Conservation (phyloP, 306 rosid species). For the Vigna trinervia region DNA sequence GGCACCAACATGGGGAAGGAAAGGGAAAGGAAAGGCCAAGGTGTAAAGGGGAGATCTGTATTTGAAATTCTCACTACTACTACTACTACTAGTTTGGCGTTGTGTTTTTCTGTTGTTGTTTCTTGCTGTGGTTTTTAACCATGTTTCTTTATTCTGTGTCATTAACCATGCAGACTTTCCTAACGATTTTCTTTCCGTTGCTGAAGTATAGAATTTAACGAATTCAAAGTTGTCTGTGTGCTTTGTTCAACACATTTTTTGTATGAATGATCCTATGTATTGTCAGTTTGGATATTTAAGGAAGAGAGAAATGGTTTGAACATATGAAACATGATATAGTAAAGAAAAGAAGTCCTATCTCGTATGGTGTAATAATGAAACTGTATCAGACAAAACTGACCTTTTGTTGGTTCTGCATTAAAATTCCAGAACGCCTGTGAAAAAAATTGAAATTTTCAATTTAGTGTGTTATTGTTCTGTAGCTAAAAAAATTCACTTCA, state of each 20-base stretch:
- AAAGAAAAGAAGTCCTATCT: too few relatives aligned
- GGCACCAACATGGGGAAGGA: neutral
- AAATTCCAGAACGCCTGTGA: too few relatives aligned
- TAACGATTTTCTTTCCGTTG: conserved; percentile 42
- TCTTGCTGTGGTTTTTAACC: conserved; percentile 46
- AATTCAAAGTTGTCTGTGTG: conserved; percentile 34
- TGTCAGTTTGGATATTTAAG: conserved; percentile 1
- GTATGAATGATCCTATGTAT: conserved; percentile 1
- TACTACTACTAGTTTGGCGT: conserved; percentile 41
- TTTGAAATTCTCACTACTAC: conserved; percentile 40
- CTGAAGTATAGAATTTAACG: conserved; percentile 45
- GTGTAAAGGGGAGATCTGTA: conserved; percentile 39
- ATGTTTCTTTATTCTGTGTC: conserved; percentile 43
- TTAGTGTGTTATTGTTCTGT: too few relatives aligned
- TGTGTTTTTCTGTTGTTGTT: conserved; percentile 54
- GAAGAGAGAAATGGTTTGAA: neutral
- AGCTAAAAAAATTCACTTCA: too few relatives aligned
- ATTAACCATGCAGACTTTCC: conserved; percentile 46
- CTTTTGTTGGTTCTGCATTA: too few relatives aligned
- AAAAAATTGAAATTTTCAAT: too few relatives aligned
- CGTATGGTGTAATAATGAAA: too few relatives aligned
- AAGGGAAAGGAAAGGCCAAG: conserved; percentile 32
- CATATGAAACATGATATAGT: neutral
- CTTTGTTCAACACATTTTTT: conserved; percentile 15
- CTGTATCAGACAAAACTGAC: too few relatives aligned